These are phyloP conservation scores for Rhododendron mucronatum DNA, from an alignment of 148 eudicot species.

Conservation along the genomic window DNA sequence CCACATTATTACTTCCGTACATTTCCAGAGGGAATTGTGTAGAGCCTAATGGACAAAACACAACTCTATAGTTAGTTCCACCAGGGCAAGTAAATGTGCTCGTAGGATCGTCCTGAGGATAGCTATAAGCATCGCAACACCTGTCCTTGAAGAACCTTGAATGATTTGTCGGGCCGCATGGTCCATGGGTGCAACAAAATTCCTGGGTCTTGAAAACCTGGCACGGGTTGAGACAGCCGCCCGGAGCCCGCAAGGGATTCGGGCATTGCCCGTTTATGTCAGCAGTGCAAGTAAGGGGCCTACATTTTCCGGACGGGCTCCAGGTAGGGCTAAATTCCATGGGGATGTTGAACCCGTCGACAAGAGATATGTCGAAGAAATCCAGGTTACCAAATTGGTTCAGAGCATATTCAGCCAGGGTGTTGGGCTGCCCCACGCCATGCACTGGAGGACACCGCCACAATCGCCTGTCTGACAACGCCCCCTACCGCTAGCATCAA, in stretches of 20 bases:
- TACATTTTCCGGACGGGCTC: not conserved
- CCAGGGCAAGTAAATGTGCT: conserved; percentile 39
- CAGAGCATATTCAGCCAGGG: conserved; percentile 13
- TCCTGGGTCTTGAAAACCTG: conserved; percentile 22
- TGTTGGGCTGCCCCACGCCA: conserved; percentile 13
- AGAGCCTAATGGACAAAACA: conserved; percentile 31
- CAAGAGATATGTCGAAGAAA: conserved; percentile 50
- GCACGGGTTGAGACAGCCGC: conserved; percentile 41
- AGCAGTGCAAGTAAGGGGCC: conserved; percentile 9
- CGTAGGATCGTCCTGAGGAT: conserved; percentile 42
- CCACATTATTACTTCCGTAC: not conserved
- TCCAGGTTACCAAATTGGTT: conserved; percentile 27
- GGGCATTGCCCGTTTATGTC: conserved; percentile 30
- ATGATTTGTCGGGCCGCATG: conserved; percentile 17
- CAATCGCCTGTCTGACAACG: conserved; percentile 29
- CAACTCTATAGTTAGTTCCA: conserved; percentile 41
- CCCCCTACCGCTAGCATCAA: conserved; percentile 21
- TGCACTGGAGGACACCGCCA: conserved; percentile 17
- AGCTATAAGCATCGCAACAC: conserved; percentile 43
- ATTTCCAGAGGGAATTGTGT: not conserved
- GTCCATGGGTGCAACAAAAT: conserved; percentile 26
- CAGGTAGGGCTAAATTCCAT: conserved; percentile 31
- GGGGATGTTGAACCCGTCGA: conserved; percentile 59
- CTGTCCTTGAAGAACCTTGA: conserved; percentile 21
- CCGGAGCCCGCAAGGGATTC: not conserved